Conservation (phyloP, 345 rosid genomes). For the Citrus maxima region DNA sequence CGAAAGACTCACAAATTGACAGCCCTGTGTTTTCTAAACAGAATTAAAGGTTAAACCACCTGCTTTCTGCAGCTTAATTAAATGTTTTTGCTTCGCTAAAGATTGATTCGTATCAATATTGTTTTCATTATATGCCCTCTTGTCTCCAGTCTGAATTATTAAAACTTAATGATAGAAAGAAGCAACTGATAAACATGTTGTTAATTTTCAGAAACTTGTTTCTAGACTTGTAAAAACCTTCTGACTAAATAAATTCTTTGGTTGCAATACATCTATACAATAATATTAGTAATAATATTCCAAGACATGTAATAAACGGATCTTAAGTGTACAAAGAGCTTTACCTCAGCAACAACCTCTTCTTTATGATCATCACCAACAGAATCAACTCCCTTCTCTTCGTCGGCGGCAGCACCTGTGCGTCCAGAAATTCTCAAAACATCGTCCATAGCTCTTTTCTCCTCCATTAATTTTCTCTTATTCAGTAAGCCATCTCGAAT, state of each 20-base stretch:
- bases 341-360: conserved; percentile 34
- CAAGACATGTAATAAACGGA: neutral
- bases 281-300: neutral
- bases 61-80: conserved; percentile 18
- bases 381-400: conserved; percentile 29
- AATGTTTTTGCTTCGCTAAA: conserved; percentile 20
- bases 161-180: neutral
- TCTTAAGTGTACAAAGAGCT: neutral
- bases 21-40: neutral
- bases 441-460: conserved; percentile 27
- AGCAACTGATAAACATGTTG: no score
- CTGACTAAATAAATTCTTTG: neutral
- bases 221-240: neutral
- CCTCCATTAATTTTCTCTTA: conserved; percentile 9
- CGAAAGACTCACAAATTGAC: neutral
- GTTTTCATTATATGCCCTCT: conserved; percentile 14
- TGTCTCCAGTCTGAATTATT: conserved; percentile 28
- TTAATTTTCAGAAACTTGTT: neutral
- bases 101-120: conserved; percentile 25
- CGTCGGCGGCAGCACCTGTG: conserved; percentile 9
- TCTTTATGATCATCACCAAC: conserved; percentile 20
- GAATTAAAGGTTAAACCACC: neutral
- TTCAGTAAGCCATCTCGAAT: conserved; percentile 13
- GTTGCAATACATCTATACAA: no score
- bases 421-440: conserved; percentile 17